Conservation (phyloP, 176 grass and related monocot species). For the Pharus latifolius region DNA sequence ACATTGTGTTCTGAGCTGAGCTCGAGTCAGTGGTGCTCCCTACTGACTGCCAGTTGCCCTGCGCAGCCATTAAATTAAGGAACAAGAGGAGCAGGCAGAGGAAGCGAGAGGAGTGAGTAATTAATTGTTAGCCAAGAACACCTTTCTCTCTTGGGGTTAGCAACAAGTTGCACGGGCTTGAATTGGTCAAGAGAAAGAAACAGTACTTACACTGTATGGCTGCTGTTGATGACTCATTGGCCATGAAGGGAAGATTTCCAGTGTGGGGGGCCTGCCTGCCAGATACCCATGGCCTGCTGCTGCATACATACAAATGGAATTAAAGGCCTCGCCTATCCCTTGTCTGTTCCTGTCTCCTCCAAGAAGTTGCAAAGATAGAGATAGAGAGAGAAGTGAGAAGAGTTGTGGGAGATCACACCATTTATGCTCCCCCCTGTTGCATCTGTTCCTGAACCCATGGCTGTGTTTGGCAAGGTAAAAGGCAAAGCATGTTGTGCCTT, state of each 20-base stretch:
- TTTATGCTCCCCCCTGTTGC: conserved; percentile 41
- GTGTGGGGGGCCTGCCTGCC: conserved; percentile 49
- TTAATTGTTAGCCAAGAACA: conserved; percentile 40
- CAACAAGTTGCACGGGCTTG: conserved; percentile 26
- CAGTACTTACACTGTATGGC: conserved; percentile 50
- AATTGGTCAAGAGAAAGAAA: conserved; percentile 13
- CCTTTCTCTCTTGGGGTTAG: conserved; percentile 27
- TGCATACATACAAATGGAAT: conserved; percentile 46
- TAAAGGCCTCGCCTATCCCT: conserved; percentile 34
- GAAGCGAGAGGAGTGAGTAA: conserved; percentile 24
- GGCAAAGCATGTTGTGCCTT: conserved; percentile 31
- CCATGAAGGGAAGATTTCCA: conserved; percentile 91
- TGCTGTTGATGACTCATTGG: conserved; percentile 67
- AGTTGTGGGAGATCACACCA: conserved; percentile 44
- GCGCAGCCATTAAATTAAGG: conserved; percentile 35
- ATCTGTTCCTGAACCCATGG: conserved; percentile 30
- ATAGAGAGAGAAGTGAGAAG: conserved; percentile 5
- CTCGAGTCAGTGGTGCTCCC: conserved; percentile 71
- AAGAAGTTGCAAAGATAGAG: conserved; percentile 17
- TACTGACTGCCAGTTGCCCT: conserved; percentile 57
- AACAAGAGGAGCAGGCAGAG: conserved; percentile 23
- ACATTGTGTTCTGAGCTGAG: conserved; percentile 61
- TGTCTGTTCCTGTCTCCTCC: neutral
- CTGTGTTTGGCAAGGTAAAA: conserved; percentile 33
- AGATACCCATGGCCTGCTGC: conserved; percentile 28